phyloP scores from a whole-genome alignment of 2,329 filamentous ascomycete species.

The Fusarium palustre region DNA sequence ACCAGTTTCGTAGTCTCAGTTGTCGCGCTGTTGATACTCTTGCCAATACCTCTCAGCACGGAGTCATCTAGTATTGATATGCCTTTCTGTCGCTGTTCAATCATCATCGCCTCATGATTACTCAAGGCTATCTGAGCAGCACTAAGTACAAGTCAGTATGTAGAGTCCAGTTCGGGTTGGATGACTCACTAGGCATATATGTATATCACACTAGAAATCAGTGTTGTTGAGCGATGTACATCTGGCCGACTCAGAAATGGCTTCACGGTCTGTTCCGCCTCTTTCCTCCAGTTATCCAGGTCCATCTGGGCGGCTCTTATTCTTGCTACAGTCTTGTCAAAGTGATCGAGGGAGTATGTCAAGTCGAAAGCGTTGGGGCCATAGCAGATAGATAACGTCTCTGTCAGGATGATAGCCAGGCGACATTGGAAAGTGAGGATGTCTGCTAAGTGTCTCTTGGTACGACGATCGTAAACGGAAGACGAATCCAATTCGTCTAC shows the following conservation, averaged over 20 bases:
- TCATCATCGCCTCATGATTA: conserved; percentile 24
- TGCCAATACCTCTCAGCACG: conserved; percentile 15
- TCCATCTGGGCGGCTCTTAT: not conserved
- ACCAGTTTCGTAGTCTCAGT: conserved; percentile 16
- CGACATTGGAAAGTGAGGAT: conserved; percentile 11
- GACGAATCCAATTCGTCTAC: not conserved
- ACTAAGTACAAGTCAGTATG: not conserved
- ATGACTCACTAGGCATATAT: conserved; percentile 30
- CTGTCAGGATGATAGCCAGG: conserved; percentile 9
- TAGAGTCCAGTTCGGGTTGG: accelerated
- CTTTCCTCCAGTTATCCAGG: not conserved
- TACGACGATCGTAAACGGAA: not conserved
- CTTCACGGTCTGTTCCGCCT: not conserved
- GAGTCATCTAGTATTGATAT: conserved; percentile 18
- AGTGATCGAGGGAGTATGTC: conserved; percentile 8
- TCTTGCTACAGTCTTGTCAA: not conserved
- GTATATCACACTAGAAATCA: conserved; percentile 28
- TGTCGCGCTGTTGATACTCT: conserved; percentile 6
- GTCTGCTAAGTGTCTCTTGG: conserved; percentile 1
- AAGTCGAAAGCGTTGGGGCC: conserved; percentile 13
- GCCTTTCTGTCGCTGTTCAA: conserved; percentile 32
- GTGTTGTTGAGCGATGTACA: conserved; percentile 8
- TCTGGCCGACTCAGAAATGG: not conserved
- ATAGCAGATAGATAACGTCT: conserved; percentile 14
- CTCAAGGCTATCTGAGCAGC: conserved; percentile 32